Base-by-base conservation (phyloP, 106 monocot species). In the Dendrobium officinale region DNA sequence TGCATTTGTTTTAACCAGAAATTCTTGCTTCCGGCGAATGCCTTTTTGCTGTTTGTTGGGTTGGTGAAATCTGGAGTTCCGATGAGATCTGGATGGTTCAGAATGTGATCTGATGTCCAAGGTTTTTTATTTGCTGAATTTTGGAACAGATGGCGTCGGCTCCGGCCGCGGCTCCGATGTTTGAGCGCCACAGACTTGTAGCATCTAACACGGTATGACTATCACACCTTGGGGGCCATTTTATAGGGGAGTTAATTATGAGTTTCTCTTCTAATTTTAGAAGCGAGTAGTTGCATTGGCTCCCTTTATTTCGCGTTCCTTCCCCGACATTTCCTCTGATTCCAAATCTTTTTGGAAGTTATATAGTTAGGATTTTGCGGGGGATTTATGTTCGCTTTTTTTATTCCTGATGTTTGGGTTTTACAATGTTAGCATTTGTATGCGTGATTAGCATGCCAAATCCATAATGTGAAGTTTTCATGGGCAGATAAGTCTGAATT, bases 81-180 rank as follows among this genome's bases (percentile, higher is more conserved):
- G 82, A 0, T 55, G 68, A 18, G 82, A 58, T 72, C 47, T 75
- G 55, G 64, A 41, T 33, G 51, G 81, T 26, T 73, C 31, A 22
- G 64, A 37, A 26, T 19, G 49, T 55, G 90, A 89, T 91, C 85
- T 86, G 83, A 84, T 85, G 83, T 42, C 26, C 9, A 18, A 0
- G 44, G 51, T 17, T 54, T 41, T 72, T 0, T 40, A 55, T 19
- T 19, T 26, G 61, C 15, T 42, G 75, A 16, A 45, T 61, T 27
- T 26, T 29, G 8, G 49, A 24, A 66, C 73, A 24, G 56, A 92
- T 92, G 92, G 73, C 92, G 80, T 92, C 92, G 24, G 87, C 88
- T 51, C 89, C 92, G 22, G 84, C 88, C 8, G 84, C 86, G 40
- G 88, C 86, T 41, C 78, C 84, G 82, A 31, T 77, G 78, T 89